phyloP scores from a whole-genome alignment of 1,284 basidiomycete species.

The Microbotryum violaceum region DNA sequence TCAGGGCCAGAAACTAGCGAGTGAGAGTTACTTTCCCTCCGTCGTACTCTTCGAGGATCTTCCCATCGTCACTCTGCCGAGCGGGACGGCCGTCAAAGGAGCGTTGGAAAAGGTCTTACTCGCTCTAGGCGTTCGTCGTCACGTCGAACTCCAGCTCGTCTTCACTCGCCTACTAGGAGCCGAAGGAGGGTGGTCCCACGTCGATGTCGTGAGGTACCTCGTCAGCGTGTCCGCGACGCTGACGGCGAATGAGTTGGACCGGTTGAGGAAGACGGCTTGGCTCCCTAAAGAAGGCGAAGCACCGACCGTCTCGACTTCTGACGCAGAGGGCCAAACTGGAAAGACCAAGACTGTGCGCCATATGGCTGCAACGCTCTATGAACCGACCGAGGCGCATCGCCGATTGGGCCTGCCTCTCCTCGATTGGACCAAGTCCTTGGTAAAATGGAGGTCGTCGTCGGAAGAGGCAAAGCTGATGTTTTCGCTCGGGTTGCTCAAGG shows the following conservation, averaged over 20 bases:
- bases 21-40: slow-evolving; percentile 76
- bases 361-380: slow-evolving; percentile 56
- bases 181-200: slow-evolving; percentile 43
- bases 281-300: slow-evolving; percentile 58
- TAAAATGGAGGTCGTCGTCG: slow-evolving; percentile 67
- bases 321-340: slow-evolving; percentile 36
- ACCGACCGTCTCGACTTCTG: slow-evolving; percentile 22
- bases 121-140: slow-evolving; percentile 75
- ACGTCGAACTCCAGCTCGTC: slow-evolving; percentile 59
- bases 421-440: slow-evolving; percentile 67
- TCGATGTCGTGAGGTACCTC: slow-evolving; percentile 41
- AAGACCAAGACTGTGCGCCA: slow-evolving; percentile 44
- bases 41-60: slow-evolving; percentile 77
- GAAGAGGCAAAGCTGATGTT: slow-evolving; percentile 86
- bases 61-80: slow-evolving; percentile 63
- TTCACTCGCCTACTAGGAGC: slow-evolving; percentile 43
- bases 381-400: slow-evolving; percentile 63
- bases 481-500: slow-evolving; percentile 64
- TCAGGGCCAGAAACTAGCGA: slow-evolving; percentile 48
- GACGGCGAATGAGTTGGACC: slow-evolving; percentile 58
- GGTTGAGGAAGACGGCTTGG: slow-evolving; percentile 69
- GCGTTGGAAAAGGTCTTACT: slow-evolving; percentile 67
- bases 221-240: slow-evolving; percentile 52
- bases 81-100: slow-evolving; percentile 59
- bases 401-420: slow-evolving; percentile 70